Evolutionary conservation across 2,329 filamentous ascomycete genomes (phyloP), one percentile per base, ranked within the genome.

Genomic region (Fusarium denticulatum): DNA sequence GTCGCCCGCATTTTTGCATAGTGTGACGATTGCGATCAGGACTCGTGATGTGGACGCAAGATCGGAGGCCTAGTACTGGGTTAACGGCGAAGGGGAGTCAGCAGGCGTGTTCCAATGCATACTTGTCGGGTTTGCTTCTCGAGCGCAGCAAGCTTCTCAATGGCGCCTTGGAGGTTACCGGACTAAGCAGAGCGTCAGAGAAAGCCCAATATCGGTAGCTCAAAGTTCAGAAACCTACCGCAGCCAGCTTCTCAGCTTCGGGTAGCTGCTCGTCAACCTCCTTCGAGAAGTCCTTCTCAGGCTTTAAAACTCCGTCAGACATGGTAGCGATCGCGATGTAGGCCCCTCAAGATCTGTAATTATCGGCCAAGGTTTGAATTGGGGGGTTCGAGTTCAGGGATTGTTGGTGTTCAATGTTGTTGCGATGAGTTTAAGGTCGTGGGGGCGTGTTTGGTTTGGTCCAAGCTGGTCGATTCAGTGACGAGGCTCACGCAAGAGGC

Each of bases 91-190:
- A 62, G 71, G 45, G 58, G 49, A 60, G 57, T 58, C 36, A 67
- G 71, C 66, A 40, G 50, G 50, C 49, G n/a, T 75, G 53, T 60
- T 71, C 83, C 14, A 75, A 56, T 60, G 71, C 83, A 79, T 85
- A 97, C 95, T 90, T 99, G 96, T 86, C 96, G 93, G 77, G 96
- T 94, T 87, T 98, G 95, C 87, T 99, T 99, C 89, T 99, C 96
- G 72, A 99, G 88, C 49, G 88, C 87, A 65, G 95, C 88, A 77
- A 99, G 93, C 88, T 98, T 98, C 85, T 99, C 96, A 81, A 99
- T 92, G 65, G 95, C 96, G 69, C 89, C 92, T 83, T 94, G 91
- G 65, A 97, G 88, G 84, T 98, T 94, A 79, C 87, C 74, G 34
- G 72, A 76, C 77, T 90, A 92, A 93, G 62, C 11, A 65, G 11